phyloP scores from a whole-genome alignment of 1,284 basidiomycete genomes.

The Trametes versicolor region DNA sequence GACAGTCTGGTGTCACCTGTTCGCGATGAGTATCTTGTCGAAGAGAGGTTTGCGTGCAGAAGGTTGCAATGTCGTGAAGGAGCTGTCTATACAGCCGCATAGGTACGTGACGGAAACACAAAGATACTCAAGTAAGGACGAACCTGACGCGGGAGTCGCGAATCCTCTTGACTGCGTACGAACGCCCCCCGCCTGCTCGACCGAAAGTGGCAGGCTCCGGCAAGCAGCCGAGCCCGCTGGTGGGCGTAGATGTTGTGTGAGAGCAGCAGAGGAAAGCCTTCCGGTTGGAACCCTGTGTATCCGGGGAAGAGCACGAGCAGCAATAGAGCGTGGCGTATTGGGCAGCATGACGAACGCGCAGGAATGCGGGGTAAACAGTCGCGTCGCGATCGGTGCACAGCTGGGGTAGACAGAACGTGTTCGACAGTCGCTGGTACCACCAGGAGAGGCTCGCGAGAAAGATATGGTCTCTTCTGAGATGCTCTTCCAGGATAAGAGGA shows the following conservation, averaged over 20 bases:
- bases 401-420: not conserved
- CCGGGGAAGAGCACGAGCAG: slow-evolving; percentile 27
- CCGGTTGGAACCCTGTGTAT: slow-evolving; percentile 5
- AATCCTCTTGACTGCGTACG: slow-evolving; percentile 21
- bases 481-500: too few relatives aligned
- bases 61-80: slow-evolving; percentile 18
- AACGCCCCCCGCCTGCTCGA: not conserved
- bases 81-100: slow-evolving; percentile 3
- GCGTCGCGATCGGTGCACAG: not conserved
- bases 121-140: not conserved
- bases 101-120: not conserved
- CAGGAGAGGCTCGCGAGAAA: too few relatives aligned
- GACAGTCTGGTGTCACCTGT: slow-evolving; percentile 58
- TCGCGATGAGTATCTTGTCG: slow-evolving; percentile 88
- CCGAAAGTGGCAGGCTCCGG: not conserved
- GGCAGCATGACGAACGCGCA: slow-evolving; percentile 22
- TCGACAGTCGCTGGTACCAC: not conserved
- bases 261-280: slow-evolving; percentile 2
- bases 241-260: not conserved
- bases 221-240: not conserved
- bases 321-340: slow-evolving; percentile 29
- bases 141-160: slow-evolving; percentile 35
- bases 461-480: too few relatives aligned
- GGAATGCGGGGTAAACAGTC: slow-evolving; percentile 3
- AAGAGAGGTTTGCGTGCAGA: slow-evolving; percentile 62